A percentile compares a stretch with the other conserved stretches of the same genome.
phyloP scores from a whole-genome alignment of 129 eudicot genomes.

The Sambucus nigra region DNA sequence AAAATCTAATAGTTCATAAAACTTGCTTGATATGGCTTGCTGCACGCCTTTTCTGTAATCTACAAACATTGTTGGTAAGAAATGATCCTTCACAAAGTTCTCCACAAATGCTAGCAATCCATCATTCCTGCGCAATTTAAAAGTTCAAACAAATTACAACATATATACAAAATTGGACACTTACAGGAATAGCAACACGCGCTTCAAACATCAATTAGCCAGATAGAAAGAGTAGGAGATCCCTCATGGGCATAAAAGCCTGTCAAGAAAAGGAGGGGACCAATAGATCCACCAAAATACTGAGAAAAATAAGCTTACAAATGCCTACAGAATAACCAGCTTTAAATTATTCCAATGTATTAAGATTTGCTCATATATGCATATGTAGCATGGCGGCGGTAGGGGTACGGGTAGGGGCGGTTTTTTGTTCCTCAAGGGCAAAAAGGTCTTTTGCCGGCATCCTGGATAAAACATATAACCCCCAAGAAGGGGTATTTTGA shows the following conservation, averaged over 20 bases:
- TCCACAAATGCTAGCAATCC: conserved; percentile 92
- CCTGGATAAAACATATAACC: too few relatives aligned
- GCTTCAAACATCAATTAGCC: too few relatives aligned
- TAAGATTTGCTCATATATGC: too few relatives aligned
- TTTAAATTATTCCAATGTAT: too few relatives aligned
- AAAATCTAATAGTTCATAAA: conserved; percentile 16
- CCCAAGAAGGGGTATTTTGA: too few relatives aligned
- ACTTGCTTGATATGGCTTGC: conserved; percentile 98
- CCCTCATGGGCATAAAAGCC: background rate
- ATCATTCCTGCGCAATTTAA: conserved; percentile 88
- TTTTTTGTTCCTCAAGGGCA: too few relatives aligned
- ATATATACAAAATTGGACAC: conserved; percentile 6
- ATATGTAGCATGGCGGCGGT: too few relatives aligned
- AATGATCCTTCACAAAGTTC: conserved; percentile 97
- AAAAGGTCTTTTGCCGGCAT: too few relatives aligned
- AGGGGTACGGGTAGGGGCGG: too few relatives aligned
- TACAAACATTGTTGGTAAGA: conserved; percentile 89
- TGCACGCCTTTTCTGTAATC: conserved; percentile 99
- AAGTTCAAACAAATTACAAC: background rate
- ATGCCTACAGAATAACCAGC: background rate
- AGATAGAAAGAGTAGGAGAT: background rate
- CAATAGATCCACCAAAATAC: background rate
- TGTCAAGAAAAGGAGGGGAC: background rate
- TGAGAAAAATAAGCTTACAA: background rate
- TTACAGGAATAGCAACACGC: too few relatives aligned